Percentiles rank a stretch among this genome's conserved stretches.
These are phyloP conservation scores for Cudoniella acicularis DNA, from an alignment of 495 filamentous ascomycete species.

Conservation along the genomic window DNA sequence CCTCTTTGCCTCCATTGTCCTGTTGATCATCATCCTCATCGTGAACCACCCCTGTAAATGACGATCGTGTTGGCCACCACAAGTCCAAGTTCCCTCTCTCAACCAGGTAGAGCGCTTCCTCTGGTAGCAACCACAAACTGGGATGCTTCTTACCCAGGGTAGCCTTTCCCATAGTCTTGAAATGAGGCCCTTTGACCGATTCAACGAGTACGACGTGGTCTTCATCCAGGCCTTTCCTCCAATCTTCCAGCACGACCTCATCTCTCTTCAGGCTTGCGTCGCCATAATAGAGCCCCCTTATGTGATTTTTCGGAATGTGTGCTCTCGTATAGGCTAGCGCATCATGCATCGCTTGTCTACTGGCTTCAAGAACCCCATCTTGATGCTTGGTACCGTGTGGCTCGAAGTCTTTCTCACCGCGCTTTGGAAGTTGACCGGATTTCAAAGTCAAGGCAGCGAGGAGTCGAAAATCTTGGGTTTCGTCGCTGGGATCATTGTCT, in stretches of 20 bases:
- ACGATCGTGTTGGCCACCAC: slow-evolving; percentile 60
- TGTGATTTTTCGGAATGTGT: slow-evolving; percentile 51
- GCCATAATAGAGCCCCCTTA: slow-evolving; percentile 51
- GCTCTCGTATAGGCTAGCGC: slow-evolving; percentile 70
- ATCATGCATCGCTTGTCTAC: slow-evolving; percentile 85
- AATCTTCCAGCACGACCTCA: slow-evolving; percentile 16
- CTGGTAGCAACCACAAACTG: slow-evolving; percentile 78
- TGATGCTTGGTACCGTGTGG: slow-evolving; percentile 82
- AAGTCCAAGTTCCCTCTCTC: slow-evolving; percentile 85
- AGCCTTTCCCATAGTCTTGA: slow-evolving; percentile 40
- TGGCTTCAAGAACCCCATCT: slow-evolving; percentile 67
- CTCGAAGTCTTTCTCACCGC: slow-evolving; percentile 96
- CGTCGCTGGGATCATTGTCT: slow-evolving; percentile 71
- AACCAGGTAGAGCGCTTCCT: slow-evolving; percentile 85
- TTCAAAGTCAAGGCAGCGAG: slow-evolving; percentile 49
- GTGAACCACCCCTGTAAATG: slow-evolving; percentile 20
- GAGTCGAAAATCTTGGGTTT: slow-evolving; percentile 77
- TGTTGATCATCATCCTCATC: slow-evolving; percentile 15
- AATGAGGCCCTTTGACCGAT: slow-evolving; percentile 36
- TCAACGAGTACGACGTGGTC: slow-evolving; percentile 49
- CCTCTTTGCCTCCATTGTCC: no score
- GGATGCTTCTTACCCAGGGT: slow-evolving; percentile 34
- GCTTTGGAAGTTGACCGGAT: slow-evolving; percentile 54
- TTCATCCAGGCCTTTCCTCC: slow-evolving; percentile 32
- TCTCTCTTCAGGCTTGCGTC: slow-evolving; percentile 26